Base-by-base conservation (phyloP, 805 yeast genomes). In the Jamesozyma hellenica region DNA sequence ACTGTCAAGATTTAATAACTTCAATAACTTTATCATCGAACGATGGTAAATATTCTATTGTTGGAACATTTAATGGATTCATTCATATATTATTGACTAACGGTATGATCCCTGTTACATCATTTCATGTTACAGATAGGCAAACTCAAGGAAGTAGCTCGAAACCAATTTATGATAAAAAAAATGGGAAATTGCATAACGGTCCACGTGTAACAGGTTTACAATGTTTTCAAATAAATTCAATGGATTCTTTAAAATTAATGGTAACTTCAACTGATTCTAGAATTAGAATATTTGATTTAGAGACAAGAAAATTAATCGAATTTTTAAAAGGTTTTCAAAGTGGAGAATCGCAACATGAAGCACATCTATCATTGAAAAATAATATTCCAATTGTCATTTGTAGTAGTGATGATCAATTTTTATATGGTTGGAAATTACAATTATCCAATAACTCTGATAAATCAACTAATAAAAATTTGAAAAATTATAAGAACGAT, bases 341-440 rank as follows among this genome's bases (percentile, higher is more conserved):
- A 27, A 86, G 85, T 57, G 72, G 71, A 39, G 73, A 78, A 34
- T 75, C 90, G 4, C 86, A 84, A 32, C 81, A 83, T 37, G 67
- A 68, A 11, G 95, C 95, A 0, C 58, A 51, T 23, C 34, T 50
- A 19, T 31, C 44, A 1, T 33, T 35, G 9, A 15, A 39, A 28
- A 34, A 39, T 11, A 41, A 46, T 15, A 42, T 47, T 17, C 47
- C 51, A 2, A 74, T 73, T 51, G 70, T 87, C 5, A 70, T 87
- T 8, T 69, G 82, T 7, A 95, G 95, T 0, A 82, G 94, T 11
- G 96, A 88, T 55, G 92, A 88, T 61, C 85, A 83, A 49, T 77
- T 87, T 77, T 74, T 83, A 12, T 88, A 87, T 53, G 63, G 84
- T 11, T 90, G 97, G 97, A 70, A 72, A 40, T 58, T 71, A 17